Base-by-base conservation (phyloP, 2,329 filamentous ascomycete genomes). In the Fusarium chaquense region DNA sequence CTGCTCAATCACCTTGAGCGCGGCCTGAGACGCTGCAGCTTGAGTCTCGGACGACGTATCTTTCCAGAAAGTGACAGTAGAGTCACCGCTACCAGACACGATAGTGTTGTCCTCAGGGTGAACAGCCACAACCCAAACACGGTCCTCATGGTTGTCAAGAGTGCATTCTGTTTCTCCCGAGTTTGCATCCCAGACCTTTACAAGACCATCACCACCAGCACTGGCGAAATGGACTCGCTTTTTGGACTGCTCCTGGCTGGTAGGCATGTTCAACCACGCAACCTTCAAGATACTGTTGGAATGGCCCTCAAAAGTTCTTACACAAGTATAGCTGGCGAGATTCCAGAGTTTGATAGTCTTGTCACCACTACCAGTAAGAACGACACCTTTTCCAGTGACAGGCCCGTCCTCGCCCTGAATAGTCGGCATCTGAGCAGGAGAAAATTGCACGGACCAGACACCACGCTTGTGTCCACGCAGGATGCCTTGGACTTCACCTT, bases 301-400 rank as follows among this genome's bases (percentile, higher is more conserved):
- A 79, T 99, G 96, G 0, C 96, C 96, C 80, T 99, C 97, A 58
- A 98, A 96, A 0, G 96, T 98, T 60, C 95, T 86, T 46, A 99
- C 83, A 80, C 96, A 99, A 70, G 90, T 93, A 81, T 98, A 99
- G 80, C 97, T 94, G 3, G 91, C 87, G 66, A 99, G 83, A 77
- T 89, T 98, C 97, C 97, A 99, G 12, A 99, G 86, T 79, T 97
- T 97, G 75, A 98, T 88, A 0, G 93, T 98, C 81, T 98, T 98
- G 80, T 99, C 96, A 76, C 95, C 96, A 73, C 93, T 97, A 36
- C 94, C 96, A 1, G 96, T 98, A 30, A 97, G 86, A 15, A 97
- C 84, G 46, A 97, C 86, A 4, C 95, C 95, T 77, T 93, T 93
- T 57, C 89, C 91, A 52, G 91, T 92, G 13, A 91, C 88, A 6